phyloP scores from a whole-genome alignment of 2,329 filamentous ascomycete genomes.

The Sporothrix brasiliensis region DNA sequence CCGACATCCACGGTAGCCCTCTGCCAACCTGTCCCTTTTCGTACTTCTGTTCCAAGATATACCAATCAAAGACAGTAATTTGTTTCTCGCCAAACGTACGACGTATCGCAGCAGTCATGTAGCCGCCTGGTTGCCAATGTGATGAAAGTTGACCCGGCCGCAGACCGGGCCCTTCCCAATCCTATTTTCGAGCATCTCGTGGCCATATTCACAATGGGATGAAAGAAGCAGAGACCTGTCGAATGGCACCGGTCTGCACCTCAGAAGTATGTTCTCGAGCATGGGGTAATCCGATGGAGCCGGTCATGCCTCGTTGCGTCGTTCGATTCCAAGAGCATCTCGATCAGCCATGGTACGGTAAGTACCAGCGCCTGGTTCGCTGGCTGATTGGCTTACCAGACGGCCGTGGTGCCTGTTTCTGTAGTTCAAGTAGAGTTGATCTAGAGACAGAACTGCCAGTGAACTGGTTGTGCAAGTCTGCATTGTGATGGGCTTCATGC shows the following conservation, averaged over 20 bases:
- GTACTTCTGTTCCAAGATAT: not conserved
- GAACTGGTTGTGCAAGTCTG: too few relatives aligned
- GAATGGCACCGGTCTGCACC: not conserved
- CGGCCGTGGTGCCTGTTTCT: not conserved
- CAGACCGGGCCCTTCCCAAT: not conserved
- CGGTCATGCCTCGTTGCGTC: not conserved
- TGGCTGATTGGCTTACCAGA: conserved; percentile 2
- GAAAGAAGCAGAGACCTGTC: not conserved
- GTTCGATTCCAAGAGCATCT: conserved; percentile 20
- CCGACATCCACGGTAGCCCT: not conserved
- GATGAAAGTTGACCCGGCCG: conserved; percentile 23
- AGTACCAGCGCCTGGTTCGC: conserved; percentile 10
- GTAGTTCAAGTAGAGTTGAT: not conserved
- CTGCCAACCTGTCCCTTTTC: not conserved
- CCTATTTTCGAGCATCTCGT: not conserved
- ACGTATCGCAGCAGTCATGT: conserved; percentile 26
- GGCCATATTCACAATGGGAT: not conserved
- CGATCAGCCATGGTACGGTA: conserved; percentile 24
- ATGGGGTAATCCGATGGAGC: not conserved
- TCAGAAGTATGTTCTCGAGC: not conserved
- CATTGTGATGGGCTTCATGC: not conserved
- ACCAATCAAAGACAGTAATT: not conserved
- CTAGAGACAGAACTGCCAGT: too few relatives aligned
- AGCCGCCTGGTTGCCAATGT: conserved; percentile 18
- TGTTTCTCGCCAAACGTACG: conserved; percentile 3